A percentile compares a stretch with the other conserved stretches of the same genome.
Evolutionary conservation across 2,329 filamentous ascomycete species (phyloP).

Genomic region (Aspergillus sp.): DNA sequence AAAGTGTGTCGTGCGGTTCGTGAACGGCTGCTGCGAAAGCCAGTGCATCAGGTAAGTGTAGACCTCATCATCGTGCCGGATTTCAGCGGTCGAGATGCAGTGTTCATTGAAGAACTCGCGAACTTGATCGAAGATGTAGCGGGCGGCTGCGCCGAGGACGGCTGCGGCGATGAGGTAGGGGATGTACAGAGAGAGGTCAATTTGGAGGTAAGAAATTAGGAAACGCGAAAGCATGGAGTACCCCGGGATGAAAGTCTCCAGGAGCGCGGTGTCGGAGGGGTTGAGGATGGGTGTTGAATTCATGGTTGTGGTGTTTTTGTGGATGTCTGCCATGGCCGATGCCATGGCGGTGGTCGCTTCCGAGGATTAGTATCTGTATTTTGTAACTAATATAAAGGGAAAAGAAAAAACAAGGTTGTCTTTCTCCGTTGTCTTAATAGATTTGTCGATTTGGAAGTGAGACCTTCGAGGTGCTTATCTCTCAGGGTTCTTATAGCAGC

Average conservation of each 20-base stretch:
- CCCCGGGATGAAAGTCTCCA: constrained; percentile 67
- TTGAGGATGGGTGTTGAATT: constrained; percentile 13
- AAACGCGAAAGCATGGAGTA: constrained; percentile 59
- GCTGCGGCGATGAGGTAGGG: constrained; percentile 56
- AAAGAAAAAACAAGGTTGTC: neutral
- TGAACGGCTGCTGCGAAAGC: constrained; percentile 64
- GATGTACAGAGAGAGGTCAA: constrained; percentile 64
- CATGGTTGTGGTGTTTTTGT: constrained; percentile 2
- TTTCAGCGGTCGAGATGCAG: constrained; percentile 65
- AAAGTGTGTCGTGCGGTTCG: constrained; percentile 60
- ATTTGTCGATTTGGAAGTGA: too few species aligned
- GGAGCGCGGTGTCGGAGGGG: constrained; percentile 28
- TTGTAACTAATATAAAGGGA: neutral
- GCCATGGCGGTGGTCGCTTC: constrained; percentile 14
- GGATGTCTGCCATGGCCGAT: neutral
- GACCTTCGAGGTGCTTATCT: too few species aligned
- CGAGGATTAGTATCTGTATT: neutral
- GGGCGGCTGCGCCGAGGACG: constrained; percentile 52
- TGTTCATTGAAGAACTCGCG: constrained; percentile 52
- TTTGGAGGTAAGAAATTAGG: constrained; percentile 56
- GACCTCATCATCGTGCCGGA: constrained; percentile 69
- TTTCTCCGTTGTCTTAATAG: too few species aligned
- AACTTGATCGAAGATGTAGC: constrained; percentile 52
- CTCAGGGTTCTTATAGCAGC: neutral
- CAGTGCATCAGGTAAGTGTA: constrained; percentile 72